A percentile compares a stretch with the other conserved stretches of the same genome.
These are phyloP conservation scores for Euphrasia confusa DNA, from an alignment of 257 asterid species.

Conservation along the genomic window DNA sequence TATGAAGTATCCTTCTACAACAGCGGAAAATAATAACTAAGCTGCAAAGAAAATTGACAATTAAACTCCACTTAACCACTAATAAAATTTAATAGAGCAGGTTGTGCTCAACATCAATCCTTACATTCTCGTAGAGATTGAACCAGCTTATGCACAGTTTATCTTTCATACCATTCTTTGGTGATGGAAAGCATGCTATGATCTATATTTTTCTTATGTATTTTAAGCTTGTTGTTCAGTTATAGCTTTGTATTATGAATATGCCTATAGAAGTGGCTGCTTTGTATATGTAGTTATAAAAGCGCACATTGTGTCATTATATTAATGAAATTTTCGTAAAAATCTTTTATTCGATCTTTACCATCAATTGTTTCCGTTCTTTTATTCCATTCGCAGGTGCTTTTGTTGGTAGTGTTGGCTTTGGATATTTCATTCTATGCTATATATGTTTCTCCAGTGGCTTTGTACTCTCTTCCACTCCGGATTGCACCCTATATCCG, in stretches of 20 bases:
- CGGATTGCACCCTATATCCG: constrained; percentile 85
- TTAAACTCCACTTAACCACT: too few species aligned
- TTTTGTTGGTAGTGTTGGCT: constrained; percentile 53
- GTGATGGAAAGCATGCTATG: constrained; percentile 9
- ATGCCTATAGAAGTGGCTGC: constrained; percentile 7
- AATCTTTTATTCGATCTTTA: neutral
- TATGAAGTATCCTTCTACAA: too few species aligned
- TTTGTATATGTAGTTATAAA: constrained; percentile 4
- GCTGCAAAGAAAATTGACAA: too few species aligned
- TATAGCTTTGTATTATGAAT: constrained; percentile 3
- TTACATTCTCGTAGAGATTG: too few species aligned
- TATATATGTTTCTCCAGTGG: constrained; percentile 64
- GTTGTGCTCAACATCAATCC: too few species aligned
- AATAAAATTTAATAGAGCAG: too few species aligned
- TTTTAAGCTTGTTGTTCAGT: constrained; percentile 7
- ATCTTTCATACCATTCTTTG: too few species aligned
- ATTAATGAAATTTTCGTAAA: constrained; percentile 8
- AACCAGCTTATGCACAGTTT: too few species aligned
- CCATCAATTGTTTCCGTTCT: neutral
- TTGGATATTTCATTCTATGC: constrained; percentile 56
- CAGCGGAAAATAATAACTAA: too few species aligned
- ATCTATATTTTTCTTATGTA: constrained; percentile 4
- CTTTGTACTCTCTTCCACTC: constrained; percentile 63
- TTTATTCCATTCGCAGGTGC: constrained; percentile 47
- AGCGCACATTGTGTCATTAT: neutral